Evolutionary conservation across 2,329 filamentous ascomycete species (phyloP).

Genomic region (Alternaria alternata): DNA sequence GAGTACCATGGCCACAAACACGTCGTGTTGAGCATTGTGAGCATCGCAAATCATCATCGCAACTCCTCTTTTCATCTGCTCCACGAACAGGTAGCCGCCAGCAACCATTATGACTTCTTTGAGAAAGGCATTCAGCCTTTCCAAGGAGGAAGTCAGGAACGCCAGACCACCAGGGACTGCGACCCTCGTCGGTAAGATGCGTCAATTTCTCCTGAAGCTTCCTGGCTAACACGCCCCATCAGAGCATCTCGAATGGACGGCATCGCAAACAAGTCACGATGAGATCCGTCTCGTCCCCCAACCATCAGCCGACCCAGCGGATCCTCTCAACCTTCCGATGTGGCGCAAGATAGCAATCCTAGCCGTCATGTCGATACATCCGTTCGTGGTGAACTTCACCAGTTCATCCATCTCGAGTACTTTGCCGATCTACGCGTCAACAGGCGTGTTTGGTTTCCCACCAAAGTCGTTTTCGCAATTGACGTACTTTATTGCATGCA

Average conservation of each 20-base stretch:
- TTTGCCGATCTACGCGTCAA: conserved; percentile 45
- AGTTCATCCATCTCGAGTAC: conserved; percentile 48
- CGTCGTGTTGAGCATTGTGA: neutral
- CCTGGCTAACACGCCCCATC: conserved; percentile 4
- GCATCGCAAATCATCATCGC: neutral
- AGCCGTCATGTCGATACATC: conserved; percentile 49
- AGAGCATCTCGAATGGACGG: conserved; percentile 43
- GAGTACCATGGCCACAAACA: neutral
- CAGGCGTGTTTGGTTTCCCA: conserved; percentile 41
- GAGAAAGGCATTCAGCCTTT: conserved; percentile 48
- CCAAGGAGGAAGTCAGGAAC: conserved; percentile 50
- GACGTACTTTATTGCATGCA: conserved; percentile 50
- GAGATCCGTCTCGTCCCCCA: conserved; percentile 51
- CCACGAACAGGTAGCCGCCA: neutral
- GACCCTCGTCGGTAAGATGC: conserved; percentile 48
- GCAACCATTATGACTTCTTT: conserved; percentile 43
- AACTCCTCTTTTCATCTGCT: too few relatives aligned
- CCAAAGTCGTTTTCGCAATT: conserved; percentile 44
- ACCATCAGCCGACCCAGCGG: conserved; percentile 51
- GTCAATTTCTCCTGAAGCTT: neutral
- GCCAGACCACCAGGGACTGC: conserved; percentile 53
- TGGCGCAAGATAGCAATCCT: conserved; percentile 50
- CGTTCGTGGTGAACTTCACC: conserved; percentile 51
- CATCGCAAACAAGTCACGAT: conserved; percentile 43
- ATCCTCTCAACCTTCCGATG: conserved; percentile 52